Percentiles rank a stretch among this genome's conserved stretches.
These are phyloP conservation scores for Phytopythium chamaehyphon DNA, from an alignment of 352 stramenopile genomes.

Conservation along the genomic window DNA sequence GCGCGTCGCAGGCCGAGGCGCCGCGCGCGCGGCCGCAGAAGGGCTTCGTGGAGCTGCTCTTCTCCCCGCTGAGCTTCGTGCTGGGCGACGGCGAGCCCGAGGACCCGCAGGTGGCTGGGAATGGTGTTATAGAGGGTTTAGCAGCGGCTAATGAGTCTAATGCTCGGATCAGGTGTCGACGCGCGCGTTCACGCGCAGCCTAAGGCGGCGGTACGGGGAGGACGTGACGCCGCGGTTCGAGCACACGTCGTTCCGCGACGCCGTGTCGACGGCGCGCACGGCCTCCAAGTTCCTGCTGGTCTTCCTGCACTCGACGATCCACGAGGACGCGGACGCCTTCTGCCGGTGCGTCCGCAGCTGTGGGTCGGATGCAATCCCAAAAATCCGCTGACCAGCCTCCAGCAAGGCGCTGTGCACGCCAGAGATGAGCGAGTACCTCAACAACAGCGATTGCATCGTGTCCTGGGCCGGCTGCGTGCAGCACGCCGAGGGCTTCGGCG, in stretches of 20 bases:
- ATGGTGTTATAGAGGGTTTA: background rate
- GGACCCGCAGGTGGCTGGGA: slow-evolving; percentile 44
- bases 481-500: slow-evolving; percentile 72
- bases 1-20: slow-evolving; percentile 6
- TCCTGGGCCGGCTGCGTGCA: slow-evolving; percentile 82
- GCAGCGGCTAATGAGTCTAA: no score
- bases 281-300: slow-evolving; percentile 83
- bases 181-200: slow-evolving; percentile 47
- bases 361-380: slow-evolving; percentile 1
- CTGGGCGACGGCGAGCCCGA: slow-evolving; percentile 64
- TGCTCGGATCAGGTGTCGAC: no score
- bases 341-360: slow-evolving; percentile 34
- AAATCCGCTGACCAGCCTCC: background rate
- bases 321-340: slow-evolving; percentile 73
- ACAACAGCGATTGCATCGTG: slow-evolving; percentile 80
- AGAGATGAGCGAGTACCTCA: slow-evolving; percentile 63
- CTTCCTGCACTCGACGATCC: slow-evolving; percentile 82
- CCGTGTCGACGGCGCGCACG: slow-evolving; percentile 69
- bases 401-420: slow-evolving; percentile 68
- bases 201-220: slow-evolving; percentile 56
- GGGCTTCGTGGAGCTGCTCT: slow-evolving; percentile 70
- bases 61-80: slow-evolving; percentile 71
- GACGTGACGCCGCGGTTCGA: slow-evolving; percentile 61
- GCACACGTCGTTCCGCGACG: slow-evolving; percentile 78
- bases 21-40: slow-evolving; percentile 23